Evolutionary conservation across 208 protist genomes (phyloP), one percentile per base, ranked within the genome.

Genomic region (Leishmania turanica): DNA sequence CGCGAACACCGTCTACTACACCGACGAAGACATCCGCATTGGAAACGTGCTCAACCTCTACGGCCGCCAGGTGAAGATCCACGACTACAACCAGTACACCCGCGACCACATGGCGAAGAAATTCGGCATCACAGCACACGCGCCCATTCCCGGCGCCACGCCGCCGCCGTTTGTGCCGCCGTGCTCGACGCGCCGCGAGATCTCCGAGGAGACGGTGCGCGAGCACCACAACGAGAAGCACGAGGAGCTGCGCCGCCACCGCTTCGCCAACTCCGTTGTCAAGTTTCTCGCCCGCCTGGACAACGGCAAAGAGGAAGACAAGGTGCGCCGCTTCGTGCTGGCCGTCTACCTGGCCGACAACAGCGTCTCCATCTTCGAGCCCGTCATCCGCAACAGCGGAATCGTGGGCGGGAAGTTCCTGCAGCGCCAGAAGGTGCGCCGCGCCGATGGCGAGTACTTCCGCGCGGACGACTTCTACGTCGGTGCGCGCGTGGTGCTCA

Each of bases 41-140:
- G 98, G 98, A 49, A 96, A 93, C 51, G 81, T 90, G 60, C 85
- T 99, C 51, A 90, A 92, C 77, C 88, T 99, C 21, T 99, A 91
- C 87, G 96, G 96, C 37, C 92, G 94, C 72, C 80, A 84, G 53
- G 89, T 99, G 65, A 85, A 91, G 71, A 95, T 99, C 60, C 95
- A 98, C 85, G 97, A 96, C 89, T 99, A 98, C 90, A 97, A 99
- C 91, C 85, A 89, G 56, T 99, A 92, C 84, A 99, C 99, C 1
- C 87, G 87, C 58, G 84, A 97, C 62, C 97, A 98, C 88, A 92
- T 98, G 75, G 76, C 80, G 19, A 89, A 92, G 64, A 85, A 79
- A 9, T 95, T 90, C 73, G 94, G 92, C 49, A 85, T 97, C 74
- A 91, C 84, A 45, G 84, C 83, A 56, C 91, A 96, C 84, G 72